phyloP scores from a whole-genome alignment of 2,329 filamentous ascomycete genomes.

The Ascochyta lentis region DNA sequence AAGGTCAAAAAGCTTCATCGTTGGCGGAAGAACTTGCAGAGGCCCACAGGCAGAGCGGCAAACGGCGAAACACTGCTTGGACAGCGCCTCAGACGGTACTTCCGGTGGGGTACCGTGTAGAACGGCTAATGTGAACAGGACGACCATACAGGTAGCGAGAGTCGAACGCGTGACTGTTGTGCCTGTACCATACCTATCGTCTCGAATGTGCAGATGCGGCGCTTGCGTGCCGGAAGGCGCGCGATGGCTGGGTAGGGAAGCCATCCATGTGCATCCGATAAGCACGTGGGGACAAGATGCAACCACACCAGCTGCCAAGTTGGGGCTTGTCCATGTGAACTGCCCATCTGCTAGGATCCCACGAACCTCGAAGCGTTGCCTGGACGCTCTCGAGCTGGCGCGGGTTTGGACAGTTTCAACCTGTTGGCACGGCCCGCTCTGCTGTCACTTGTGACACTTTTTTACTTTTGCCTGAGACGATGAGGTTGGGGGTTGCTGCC shows the following conservation, averaged over 20 bases:
- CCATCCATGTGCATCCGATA: constrained; percentile 29
- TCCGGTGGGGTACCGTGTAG: constrained; percentile 12
- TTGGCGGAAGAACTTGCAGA: constrained; percentile 9
- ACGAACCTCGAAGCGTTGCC: constrained; percentile 22
- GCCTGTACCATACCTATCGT: background rate
- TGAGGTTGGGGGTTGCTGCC: constrained; percentile 8
- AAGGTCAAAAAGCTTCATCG: constrained; percentile 10
- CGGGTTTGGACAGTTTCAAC: constrained; percentile 1
- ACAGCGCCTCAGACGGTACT: background rate
- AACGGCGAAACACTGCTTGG: background rate
- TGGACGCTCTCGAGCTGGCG: constrained; percentile 24
- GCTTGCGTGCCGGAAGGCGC: background rate
- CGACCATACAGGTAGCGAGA: background rate
- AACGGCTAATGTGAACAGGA: background rate
- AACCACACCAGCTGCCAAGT: constrained; percentile 33
- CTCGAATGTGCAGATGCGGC: background rate
- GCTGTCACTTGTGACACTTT: constrained; percentile 5
- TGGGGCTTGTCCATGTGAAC: constrained; percentile 43
- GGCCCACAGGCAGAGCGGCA: background rate
- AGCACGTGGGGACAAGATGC: constrained; percentile 44
- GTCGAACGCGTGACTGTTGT: background rate
- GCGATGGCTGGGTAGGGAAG: background rate
- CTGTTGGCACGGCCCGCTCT: background rate
- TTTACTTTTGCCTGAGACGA: constrained; percentile 3
- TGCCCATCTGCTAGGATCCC: constrained; percentile 24